Percentiles rank a stretch among this genome's conserved stretches.
Evolutionary conservation across 495 filamentous ascomycete genomes (phyloP).

Genomic region (Xylaria venustula): DNA sequence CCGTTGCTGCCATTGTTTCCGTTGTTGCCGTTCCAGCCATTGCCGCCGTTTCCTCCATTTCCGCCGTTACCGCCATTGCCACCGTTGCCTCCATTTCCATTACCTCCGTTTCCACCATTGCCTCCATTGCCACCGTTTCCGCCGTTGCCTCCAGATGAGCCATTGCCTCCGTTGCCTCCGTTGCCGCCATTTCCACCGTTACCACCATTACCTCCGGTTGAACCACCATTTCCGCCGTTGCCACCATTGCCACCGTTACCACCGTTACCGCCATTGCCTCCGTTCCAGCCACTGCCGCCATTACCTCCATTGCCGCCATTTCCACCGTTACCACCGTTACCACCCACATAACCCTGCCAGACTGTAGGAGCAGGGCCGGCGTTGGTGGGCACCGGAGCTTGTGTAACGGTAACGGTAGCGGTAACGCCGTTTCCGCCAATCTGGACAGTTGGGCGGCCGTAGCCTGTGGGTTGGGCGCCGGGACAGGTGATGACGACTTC

Average conservation of each 20-base stretch:
- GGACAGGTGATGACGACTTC: constrained; percentile 37
- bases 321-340: not conserved
- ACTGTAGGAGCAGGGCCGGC: too few species aligned
- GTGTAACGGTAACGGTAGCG: constrained; percentile 26
- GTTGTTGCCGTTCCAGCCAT: too few species aligned
- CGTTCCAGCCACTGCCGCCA: not conserved
- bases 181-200: not conserved
- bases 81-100: not conserved
- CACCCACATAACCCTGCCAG: not conserved
- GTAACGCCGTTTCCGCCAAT: constrained; percentile 36
- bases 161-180: constrained; percentile 1
- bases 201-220: not conserved
- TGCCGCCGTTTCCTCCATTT: not conserved
- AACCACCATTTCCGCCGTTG: too few species aligned
- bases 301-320: not conserved
- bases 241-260: not conserved
- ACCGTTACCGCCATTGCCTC: not conserved
- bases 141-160: not conserved
- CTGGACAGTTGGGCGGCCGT: constrained; percentile 18
- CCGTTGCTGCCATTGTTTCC: too few species aligned
- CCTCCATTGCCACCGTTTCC: not conserved
- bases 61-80: not conserved
- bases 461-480: constrained; percentile 28
- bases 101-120: not conserved
- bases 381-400: not conserved